phyloP scores from a whole-genome alignment of 163 green algal species.

The Picocystis sp. region DNA sequence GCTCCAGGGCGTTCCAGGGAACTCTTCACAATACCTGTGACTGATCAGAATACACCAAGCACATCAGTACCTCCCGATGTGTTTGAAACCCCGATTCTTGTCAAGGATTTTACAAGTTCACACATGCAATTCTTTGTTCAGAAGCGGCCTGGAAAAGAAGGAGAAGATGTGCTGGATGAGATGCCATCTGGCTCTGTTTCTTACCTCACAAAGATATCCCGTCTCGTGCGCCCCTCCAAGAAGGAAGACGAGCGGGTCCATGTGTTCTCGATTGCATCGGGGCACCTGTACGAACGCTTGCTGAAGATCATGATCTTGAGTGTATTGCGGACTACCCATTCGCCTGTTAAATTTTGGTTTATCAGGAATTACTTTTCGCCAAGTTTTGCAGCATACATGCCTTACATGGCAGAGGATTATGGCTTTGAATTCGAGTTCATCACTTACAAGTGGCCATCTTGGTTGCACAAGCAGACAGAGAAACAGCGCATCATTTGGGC shows the following conservation, averaged over 20 bases:
- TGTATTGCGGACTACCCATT: conserved; percentile 72
- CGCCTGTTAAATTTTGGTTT: conserved; percentile 94
- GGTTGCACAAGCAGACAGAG: conserved; percentile 88
- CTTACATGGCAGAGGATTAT: conserved; percentile 63
- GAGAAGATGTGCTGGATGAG: conserved; percentile 47
- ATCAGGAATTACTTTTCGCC: conserved; percentile 99
- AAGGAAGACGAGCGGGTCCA: conserved; percentile 55
- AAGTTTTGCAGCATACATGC: conserved; percentile 22
- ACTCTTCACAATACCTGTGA: no score
- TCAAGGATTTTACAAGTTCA: no score
- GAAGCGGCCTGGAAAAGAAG: conserved; percentile 6
- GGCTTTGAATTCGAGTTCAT: conserved; percentile 93
- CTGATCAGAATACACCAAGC: no score
- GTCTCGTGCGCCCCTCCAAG: conserved; percentile 5
- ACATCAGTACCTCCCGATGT: no score
- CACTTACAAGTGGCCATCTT: conserved; percentile 96
- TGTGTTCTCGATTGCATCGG: conserved; percentile 89
- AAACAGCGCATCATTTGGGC: conserved; percentile 98
- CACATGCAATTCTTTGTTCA: conserved; percentile 2
- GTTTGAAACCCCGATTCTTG: no score
- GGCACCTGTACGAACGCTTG: conserved; percentile 96
- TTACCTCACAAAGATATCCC: not conserved
- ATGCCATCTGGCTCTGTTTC: conserved; percentile 3
- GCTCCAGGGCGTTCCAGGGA: conserved; percentile 21
- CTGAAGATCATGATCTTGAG: conserved; percentile 98